phyloP scores from a whole-genome alignment of 2,329 filamentous ascomycete genomes.

The Aurifilum marmelostoma region DNA sequence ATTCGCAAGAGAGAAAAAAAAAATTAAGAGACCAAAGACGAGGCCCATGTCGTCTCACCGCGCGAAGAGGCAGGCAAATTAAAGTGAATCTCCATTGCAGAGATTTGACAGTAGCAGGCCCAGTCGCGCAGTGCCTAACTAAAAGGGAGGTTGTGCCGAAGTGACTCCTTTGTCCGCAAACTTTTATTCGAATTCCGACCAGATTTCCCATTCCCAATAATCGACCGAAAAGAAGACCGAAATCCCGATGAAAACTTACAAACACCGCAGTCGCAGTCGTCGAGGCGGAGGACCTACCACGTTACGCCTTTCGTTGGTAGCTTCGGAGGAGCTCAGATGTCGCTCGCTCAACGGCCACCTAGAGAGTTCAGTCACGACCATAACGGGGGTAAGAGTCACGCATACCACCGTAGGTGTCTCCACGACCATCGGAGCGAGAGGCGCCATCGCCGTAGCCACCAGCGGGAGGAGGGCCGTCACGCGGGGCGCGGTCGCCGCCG shows the following conservation, averaged over 20 bases:
- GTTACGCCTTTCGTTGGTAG: constrained; percentile 13
- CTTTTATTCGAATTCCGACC: constrained; percentile 28
- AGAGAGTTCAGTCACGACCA: constrained; percentile 29
- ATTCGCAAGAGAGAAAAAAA: constrained; percentile 23
- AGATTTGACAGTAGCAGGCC: constrained; percentile 27
- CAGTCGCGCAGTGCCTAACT: constrained; percentile 31
- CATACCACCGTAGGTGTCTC: constrained; percentile 38
- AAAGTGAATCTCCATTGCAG: constrained; percentile 27
- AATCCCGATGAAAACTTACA: constrained; percentile 24
- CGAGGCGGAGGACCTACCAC: constrained; percentile 24
- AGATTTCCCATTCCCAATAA: constrained; percentile 22
- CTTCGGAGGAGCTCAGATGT: constrained; percentile 17
- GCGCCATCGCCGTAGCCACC: constrained; percentile 36
- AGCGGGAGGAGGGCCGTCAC: constrained; percentile 35
- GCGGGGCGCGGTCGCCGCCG: constrained; percentile 34
- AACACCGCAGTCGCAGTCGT: constrained; percentile 19
- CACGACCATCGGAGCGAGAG: constrained; percentile 35
- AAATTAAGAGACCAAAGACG: constrained; percentile 22
- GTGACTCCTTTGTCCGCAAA: constrained; percentile 28
- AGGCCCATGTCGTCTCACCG: constrained; percentile 25
- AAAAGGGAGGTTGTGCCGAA: constrained; percentile 24
- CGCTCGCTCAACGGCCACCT: constrained; percentile 29
- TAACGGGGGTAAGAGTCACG: constrained; percentile 24
- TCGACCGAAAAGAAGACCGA: constrained; percentile 26
- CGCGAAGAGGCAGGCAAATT: constrained; percentile 26